Conservation (phyloP, 2,329 filamentous ascomycete species). For the Mycosphaerelloides madeirae region DNA sequence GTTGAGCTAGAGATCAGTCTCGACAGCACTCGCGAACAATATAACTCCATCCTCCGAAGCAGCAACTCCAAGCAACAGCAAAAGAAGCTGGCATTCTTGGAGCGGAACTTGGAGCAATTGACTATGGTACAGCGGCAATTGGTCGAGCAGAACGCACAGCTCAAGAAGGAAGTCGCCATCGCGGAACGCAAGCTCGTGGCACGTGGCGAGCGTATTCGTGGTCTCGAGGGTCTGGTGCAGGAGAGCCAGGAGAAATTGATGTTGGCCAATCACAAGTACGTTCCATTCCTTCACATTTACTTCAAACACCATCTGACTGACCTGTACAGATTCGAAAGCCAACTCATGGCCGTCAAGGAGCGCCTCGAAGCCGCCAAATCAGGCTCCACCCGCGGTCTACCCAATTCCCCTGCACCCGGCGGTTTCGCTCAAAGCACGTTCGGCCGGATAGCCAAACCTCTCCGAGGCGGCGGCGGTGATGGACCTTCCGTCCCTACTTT, state of each 20-base stretch:
- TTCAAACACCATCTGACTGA: conserved; percentile 10
- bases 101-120: conserved; percentile 95
- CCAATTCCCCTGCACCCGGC: conserved; percentile 46
- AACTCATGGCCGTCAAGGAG: conserved; percentile 96
- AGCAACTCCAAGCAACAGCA: conserved; percentile 98
- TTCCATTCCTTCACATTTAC: conserved; percentile 19
- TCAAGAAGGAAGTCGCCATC: conserved; percentile 99
- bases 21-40: conserved; percentile 96
- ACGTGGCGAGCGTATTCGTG: conserved; percentile 93
- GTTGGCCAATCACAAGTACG: conserved; percentile 92
- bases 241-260: conserved; percentile 98
- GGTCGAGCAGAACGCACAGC: conserved; percentile 91
- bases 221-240: conserved; percentile 83
- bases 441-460: conserved; percentile 60
- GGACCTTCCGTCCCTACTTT: conserved; percentile 41
- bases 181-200: conserved; percentile 96
- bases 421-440: conserved; percentile 65
- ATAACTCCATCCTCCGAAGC: conserved; percentile 94
- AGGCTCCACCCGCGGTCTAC: conserved; percentile 80
- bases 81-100: conserved; percentile 99
- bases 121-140: conserved; percentile 96
- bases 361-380: conserved; percentile 92
- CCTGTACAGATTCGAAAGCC: conserved; percentile 77
- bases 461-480: conserved; percentile 48
- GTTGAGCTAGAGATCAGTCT: conserved; percentile 97